Evolutionary conservation across 495 filamentous ascomycete species (phyloP), one percentile per base, ranked within the genome.

Genomic region (Lasiosphaeria hispida): DNA sequence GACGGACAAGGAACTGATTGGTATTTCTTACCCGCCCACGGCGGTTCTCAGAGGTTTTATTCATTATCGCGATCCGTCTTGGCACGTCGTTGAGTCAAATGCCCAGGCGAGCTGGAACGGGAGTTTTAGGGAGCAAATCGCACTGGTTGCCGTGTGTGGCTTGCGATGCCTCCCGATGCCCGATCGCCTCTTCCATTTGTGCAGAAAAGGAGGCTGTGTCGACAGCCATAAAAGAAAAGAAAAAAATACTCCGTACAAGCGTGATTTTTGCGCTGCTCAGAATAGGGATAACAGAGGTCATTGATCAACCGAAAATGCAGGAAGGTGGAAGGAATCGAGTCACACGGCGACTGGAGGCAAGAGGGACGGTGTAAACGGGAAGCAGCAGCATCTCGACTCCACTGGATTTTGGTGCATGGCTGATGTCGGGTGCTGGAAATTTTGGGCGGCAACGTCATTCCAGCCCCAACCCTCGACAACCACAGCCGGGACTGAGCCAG

Each of bases 131-230:
- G 30, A 55, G 18, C 50, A 38, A 38, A 17, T 45, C 43, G 53
- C 40, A 37, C 41, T 43, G 53, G 18, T 36, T 55, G 23, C 53
- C 43, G 53, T 35, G 19, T 55, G 53, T 55, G 53, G 53, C 53
- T 48, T 55, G 53, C 33, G 15, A 37, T 19, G 35, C 23, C 15
- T 52, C 39, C 49, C 53, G 41, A 34, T 37, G 30, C 30, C 10
- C 19, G 6, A 34, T 38, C 33, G 23, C 2, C 2, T 30, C 23
- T 30, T 2, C 23, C 23, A 30, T 30, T 30, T 30, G 5, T 5
- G 5, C 23, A 30, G 5, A 30, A 30, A 30, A 30, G 23, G 23
- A 30, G 23, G 23, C 23, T 30, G 23, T 30, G 23, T 30, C 23
- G 23, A 30, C 23, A 30, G 23, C 23, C 23, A 30, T 2, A 30